phyloP scores from a whole-genome alignment of 371 early-diverging fungal species.

The Mucor indicus region DNA sequence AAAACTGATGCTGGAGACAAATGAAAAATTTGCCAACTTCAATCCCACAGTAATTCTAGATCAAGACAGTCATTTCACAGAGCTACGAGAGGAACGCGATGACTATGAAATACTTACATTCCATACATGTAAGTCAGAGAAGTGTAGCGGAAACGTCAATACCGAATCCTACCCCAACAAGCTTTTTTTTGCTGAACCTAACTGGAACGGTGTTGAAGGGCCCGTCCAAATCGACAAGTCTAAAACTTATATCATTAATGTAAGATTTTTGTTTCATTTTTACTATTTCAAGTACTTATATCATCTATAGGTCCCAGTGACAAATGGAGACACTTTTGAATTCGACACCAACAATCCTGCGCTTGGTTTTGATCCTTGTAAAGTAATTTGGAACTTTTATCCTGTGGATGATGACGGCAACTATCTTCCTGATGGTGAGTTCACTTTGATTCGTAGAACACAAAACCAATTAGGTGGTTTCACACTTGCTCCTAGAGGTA shows the following conservation, averaged over 20 bases:
- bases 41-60: background rate
- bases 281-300: too few species aligned
- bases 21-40: background rate
- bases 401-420: background rate
- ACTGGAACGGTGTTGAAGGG: slow-evolving; percentile 21
- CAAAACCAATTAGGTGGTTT: background rate
- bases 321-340: background rate
- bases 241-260: slow-evolving; percentile 17
- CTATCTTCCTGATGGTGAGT: too few species aligned
- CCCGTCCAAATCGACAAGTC: background rate
- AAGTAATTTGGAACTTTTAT: background rate
- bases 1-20: background rate
- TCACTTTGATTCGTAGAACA: background rate
- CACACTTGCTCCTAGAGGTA: background rate
- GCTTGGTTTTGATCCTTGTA: background rate
- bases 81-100: background rate
- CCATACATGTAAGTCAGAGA: slow-evolving; percentile 6
- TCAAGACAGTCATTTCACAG: background rate
- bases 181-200: slow-evolving; percentile 11
- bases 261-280: background rate
- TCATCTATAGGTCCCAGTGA: slow-evolving; percentile 6
- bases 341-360: background rate
- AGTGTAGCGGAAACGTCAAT: background rate
- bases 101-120: slow-evolving; percentile 9
- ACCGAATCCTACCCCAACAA: slow-evolving; percentile 4